phyloP scores from a whole-genome alignment of 108 stramenopile species.

The Conticribra guillardii region DNA sequence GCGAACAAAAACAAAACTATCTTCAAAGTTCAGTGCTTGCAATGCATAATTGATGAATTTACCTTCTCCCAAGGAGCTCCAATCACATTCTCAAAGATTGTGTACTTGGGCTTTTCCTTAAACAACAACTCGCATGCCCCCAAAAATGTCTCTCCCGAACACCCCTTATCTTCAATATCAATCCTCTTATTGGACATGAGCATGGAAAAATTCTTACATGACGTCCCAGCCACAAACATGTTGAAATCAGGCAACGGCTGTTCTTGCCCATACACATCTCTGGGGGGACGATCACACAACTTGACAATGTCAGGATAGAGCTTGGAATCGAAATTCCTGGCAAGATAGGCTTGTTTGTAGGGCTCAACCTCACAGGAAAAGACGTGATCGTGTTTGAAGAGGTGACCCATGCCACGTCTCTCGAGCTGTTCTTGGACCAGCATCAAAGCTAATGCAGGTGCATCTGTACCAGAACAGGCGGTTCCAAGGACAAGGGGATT shows the following conservation, averaged over 20 bases:
- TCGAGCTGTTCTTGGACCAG: constrained; percentile 70
- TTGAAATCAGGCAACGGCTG: constrained; percentile 57
- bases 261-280: constrained; percentile 71
- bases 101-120: constrained; percentile 59
- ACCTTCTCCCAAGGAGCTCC: constrained; percentile 67
- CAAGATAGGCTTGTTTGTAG: constrained; percentile 80
- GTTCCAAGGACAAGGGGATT: constrained; percentile 60
- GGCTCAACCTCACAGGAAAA: constrained; percentile 83
- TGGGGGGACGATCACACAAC: constrained; percentile 55
- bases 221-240: constrained; percentile 83
- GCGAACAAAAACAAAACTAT: constrained; percentile 11
- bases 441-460: constrained; percentile 72
- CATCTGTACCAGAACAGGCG: constrained; percentile 82
- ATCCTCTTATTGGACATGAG: constrained; percentile 55
- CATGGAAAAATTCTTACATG: constrained; percentile 82
- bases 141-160: constrained; percentile 78
- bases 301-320: constrained; percentile 82
- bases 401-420: constrained; percentile 21
- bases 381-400: constrained; percentile 55
- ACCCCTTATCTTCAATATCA: constrained; percentile 84
- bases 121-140: constrained; percentile 72
- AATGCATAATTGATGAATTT: too few species aligned
- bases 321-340: constrained; percentile 65
- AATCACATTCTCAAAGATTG: constrained; percentile 83
- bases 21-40: neutral